A percentile compares a stretch with the other conserved stretches of the same genome.
phyloP scores from a whole-genome alignment of 2,329 filamentous ascomycete genomes.

The Sphaceloma murrayae region DNA sequence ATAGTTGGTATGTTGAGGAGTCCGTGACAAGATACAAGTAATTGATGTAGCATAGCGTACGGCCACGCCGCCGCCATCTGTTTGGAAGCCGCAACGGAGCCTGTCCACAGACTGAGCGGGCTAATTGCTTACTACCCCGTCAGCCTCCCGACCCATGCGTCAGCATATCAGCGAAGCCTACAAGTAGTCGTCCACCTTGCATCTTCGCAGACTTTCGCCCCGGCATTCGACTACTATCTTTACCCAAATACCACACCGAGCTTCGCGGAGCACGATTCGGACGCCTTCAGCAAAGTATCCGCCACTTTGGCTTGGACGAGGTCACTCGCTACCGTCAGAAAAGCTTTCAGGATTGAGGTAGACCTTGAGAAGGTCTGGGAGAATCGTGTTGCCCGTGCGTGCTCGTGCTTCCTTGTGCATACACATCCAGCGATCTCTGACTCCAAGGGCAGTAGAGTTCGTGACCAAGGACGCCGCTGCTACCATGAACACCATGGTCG shows the following conservation, averaged over 20 bases:
- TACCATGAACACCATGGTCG: conserved; percentile 25
- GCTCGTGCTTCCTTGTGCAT: no score
- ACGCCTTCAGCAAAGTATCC: conserved; percentile 33
- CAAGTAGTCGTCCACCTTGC: conserved; percentile 35
- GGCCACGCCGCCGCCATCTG: conserved; percentile 33
- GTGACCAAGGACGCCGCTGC: conserved; percentile 23
- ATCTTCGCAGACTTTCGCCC: conserved; percentile 29
- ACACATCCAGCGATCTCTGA: neutral
- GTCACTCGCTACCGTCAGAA: conserved; percentile 30
- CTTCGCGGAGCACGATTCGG: conserved; percentile 35
- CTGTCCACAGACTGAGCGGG: conserved; percentile 32
- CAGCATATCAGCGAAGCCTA: conserved; percentile 32
- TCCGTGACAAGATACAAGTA: no score
- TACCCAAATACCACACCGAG: conserved; percentile 32
- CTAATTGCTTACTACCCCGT: conserved; percentile 38
- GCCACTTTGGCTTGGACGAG: conserved; percentile 36
- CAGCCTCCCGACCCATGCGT: conserved; percentile 29
- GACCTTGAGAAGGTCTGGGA: conserved; percentile 31
- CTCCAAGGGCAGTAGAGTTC: conserved; percentile 19
- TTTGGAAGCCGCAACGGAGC: conserved; percentile 34
- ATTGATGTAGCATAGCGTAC: no score
- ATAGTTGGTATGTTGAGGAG: conserved; percentile 23
- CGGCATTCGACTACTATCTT: conserved; percentile 32
- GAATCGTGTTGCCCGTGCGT: conserved; percentile 24
- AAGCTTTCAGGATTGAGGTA: conserved; percentile 25